Base-by-base conservation (phyloP, 768 basidiomycete species). In the Leccinum uliginosum region DNA sequence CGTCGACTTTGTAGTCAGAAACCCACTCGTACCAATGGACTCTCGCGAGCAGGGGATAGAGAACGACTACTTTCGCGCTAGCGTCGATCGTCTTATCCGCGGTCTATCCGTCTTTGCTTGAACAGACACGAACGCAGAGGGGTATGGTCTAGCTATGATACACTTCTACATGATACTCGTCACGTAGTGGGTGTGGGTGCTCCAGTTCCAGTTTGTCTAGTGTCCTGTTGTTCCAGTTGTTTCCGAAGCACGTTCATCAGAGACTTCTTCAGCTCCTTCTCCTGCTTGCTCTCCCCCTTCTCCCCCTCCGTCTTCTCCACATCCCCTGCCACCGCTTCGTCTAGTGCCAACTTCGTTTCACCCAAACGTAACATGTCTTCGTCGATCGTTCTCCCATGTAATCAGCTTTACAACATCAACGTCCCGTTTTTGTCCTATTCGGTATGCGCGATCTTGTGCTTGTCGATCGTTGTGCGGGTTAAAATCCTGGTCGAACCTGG, bases 381-480 rank as follows among this genome's bases (percentile, higher is more conserved):
- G 75, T 98, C 95, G 57, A 98, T 96, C 2, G 93, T 94, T 3
- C 87, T 90, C 58, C n/a, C 82, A 86, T 2, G 93, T 89, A 62
- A 98, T 93, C 11, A 98, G 79, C 69, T 96, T 97, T 67, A 98
- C 84, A 7, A 98, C 93, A 30, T 96, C 93, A 10, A 98, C 96
- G 61, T 96, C 87, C 51, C 87, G 84, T 68, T 91, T 93, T 72
- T 97, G 94, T 23, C 93, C 96, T 61, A 99, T 97, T 26, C 97
- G 89, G 72, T 98, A 98, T 24, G 94, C 94, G 32, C 97, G 86
- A 72, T 99, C 97, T 58, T 96, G 93, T 1, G 97, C 97, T 74
- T 99, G 97, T 59, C 89, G 85, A 73, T 98, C 97, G 70, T 99
- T 99, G 74, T 93, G 91, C 4, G 91, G 91, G 70, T 98, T 98